Percentiles rank a stretch among this genome's conserved stretches.
Evolutionary conservation across 441 rosid species (phyloP).

Genomic region (Euphorbia schlechtendalii): DNA sequence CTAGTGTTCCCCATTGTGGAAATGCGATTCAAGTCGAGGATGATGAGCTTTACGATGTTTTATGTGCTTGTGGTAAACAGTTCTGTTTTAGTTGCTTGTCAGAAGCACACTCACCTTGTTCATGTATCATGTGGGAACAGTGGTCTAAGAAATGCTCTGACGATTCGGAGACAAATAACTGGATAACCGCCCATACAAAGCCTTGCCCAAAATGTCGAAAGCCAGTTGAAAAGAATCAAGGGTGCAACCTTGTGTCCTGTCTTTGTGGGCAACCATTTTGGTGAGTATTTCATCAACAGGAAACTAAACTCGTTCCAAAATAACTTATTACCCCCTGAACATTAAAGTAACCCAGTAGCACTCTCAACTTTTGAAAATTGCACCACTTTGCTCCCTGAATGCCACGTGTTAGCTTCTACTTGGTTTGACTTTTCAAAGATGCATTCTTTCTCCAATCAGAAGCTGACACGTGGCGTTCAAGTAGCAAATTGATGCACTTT

Average conservation of each 20-base stretch:
- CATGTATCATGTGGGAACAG: conserved; percentile 80
- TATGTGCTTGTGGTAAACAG: conserved; percentile 69
- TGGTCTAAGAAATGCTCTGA: conserved; percentile 76
- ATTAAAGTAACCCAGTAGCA: too few relatives aligned
- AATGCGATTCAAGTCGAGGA: conserved; percentile 71
- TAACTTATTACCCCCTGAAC: too few relatives aligned
- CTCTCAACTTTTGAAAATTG: too few relatives aligned
- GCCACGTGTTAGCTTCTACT: too few relatives aligned
- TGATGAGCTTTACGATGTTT: conserved; percentile 65
- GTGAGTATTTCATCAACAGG: too few relatives aligned
- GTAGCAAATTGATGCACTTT: too few relatives aligned
- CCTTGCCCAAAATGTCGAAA: conserved; percentile 68
- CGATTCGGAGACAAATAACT: conserved; percentile 60
- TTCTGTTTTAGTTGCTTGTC: conserved; percentile 67
- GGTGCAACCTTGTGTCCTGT: conserved; percentile 74
- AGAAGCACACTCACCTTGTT: conserved; percentile 83
- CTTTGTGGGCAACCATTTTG: conserved; percentile 62
- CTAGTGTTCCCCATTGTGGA: conserved; percentile 85
- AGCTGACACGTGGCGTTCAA: too few relatives aligned
- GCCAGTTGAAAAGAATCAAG: conserved; percentile 70
- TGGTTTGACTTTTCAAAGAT: too few relatives aligned
- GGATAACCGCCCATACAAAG: conserved; percentile 69
- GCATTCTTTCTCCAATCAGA: too few relatives aligned
- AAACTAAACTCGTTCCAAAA: too few relatives aligned
- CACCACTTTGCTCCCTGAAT: too few relatives aligned